phyloP scores from a whole-genome alignment of 1,284 basidiomycete genomes.

The Phellopilus nigrolimitatus region DNA sequence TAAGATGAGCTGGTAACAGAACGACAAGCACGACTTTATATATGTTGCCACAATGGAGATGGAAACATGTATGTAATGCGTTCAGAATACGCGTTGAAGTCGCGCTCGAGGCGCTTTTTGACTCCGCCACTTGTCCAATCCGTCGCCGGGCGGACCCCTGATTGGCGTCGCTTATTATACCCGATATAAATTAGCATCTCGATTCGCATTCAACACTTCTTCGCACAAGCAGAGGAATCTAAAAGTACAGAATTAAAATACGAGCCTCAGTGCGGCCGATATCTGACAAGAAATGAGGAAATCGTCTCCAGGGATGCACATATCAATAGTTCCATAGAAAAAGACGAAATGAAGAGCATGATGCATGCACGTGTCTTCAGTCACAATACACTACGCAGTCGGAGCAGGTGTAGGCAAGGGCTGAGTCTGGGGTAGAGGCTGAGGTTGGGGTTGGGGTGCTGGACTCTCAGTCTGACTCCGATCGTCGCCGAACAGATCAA shows the following conservation, averaged over 20 bases:
- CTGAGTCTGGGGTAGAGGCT: slow-evolving; percentile 8
- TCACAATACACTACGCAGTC: slow-evolving; percentile 11
- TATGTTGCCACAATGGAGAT: background rate
- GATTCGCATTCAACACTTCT: background rate
- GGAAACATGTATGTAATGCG: background rate
- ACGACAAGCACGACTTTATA: background rate
- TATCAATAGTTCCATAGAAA: slow-evolving; percentile 2
- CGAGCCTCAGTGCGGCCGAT: too few relatives aligned
- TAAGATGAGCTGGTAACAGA: background rate
- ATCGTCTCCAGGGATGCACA: background rate
- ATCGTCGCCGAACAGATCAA: slow-evolving; percentile 76
- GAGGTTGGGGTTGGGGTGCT: slow-evolving; percentile 16
- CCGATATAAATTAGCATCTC: too few relatives aligned
- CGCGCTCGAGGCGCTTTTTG: background rate
- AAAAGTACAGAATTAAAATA: too few relatives aligned
- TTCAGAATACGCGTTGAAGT: background rate
- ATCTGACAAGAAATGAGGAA: background rate
- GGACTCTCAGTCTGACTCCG: slow-evolving; percentile 16
- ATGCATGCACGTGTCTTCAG: slow-evolving; percentile 10
- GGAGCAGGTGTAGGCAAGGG: slow-evolving; percentile 6
- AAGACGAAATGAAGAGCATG: slow-evolving; percentile 9
- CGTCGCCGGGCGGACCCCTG: background rate
- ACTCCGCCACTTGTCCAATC: too few relatives aligned
- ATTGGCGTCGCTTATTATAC: too few relatives aligned
- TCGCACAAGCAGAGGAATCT: background rate